Evolutionary conservation across 1,284 basidiomycete species (phyloP), one percentile per base, ranked within the genome.

Genomic region (Coniferiporia weirii): DNA sequence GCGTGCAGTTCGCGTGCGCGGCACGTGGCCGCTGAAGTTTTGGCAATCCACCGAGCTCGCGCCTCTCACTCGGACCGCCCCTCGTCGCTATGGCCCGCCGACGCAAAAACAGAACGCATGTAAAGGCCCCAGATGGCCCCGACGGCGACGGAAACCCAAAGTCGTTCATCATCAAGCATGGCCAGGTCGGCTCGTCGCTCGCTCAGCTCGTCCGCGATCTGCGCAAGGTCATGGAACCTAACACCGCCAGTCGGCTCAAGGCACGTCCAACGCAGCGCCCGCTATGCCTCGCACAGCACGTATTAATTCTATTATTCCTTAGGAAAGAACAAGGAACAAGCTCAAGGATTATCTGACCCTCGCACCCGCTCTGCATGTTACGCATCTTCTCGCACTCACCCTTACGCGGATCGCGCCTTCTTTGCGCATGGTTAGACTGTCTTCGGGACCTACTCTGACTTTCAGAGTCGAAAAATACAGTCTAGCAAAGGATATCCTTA

Each of bases 141-240:
- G 48, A 66, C 15, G 58, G 66, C 7, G 76, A 79, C 34, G 77
- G 75, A 59, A 74, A 75, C 0, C 89, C 89, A 3, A 89, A 85
- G 71, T 89, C 89, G 0, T 91, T 92, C 70, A 91, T 99, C 64
- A 94, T 99, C 71, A 96, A 95, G 69, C 91, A 95, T 73, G 96
- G 96, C 47, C 85, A 87, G 61, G 95, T 98, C 35, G 95, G 95
- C 13, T 79, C 83, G 57, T 92, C 92, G n/a, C 80, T 97, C 55
- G 76, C 85, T 3, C 89, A 93, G 66, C 85, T 99, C 35, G 95
- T 98, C 13, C 83, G 89, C 55, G 97, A 99, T 73, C 78, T 98
- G 67, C 81, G 97, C 66, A 91, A 92, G 72, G 89, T 97, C 63
- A 94, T 99, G 92, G 97, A 99, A 73, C 97, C 97, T 61, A 95